Conservation (phyloP, 371 early-diverging fungal species). For the Haplosporangium sp. region DNA sequence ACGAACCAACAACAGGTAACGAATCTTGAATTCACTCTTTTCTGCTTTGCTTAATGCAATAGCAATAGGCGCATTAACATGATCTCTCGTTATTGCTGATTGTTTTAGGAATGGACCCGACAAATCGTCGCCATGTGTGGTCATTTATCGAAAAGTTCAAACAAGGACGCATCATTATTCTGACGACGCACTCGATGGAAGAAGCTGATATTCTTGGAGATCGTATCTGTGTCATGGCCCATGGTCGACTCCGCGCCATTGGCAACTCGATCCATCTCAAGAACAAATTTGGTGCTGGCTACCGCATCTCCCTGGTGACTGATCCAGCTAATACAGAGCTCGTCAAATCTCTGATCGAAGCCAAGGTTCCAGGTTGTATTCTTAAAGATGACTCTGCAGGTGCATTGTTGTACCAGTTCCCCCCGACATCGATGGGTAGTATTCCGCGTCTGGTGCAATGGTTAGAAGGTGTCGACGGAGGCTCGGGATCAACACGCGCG, state of each 20-base stretch:
- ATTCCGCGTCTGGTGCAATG: conserved; percentile 65
- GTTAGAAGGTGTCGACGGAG: conserved; percentile 57
- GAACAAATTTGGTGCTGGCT: conserved; percentile 76
- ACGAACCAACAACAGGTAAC: conserved; percentile 76
- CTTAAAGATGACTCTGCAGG: conserved; percentile 77
- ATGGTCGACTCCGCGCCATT: conserved; percentile 71
- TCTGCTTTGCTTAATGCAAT: background rate
- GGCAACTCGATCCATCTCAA: conserved; percentile 75
- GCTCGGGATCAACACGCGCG: conserved; percentile 14
- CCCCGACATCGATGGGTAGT: conserved; percentile 46
- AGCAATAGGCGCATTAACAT: background rate
- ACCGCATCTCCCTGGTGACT: conserved; percentile 59
- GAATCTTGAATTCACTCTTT: background rate
- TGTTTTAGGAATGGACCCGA: conserved; percentile 73
- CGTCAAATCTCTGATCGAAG: conserved; percentile 55
- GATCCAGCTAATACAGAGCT: conserved; percentile 46
- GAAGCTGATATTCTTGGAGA: conserved; percentile 78
- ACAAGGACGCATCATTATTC: conserved; percentile 69
- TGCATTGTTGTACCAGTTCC: conserved; percentile 70
- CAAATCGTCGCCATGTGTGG: conserved; percentile 81
- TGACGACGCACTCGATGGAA: conserved; percentile 83
- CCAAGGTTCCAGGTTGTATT: conserved; percentile 60
- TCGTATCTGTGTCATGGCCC: conserved; percentile 77
- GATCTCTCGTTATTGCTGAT: background rate
- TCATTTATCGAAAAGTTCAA: conserved; percentile 78